Conservation (phyloP, 805 yeast species). For the Cyberlindnera xishuangbannaensis region DNA sequence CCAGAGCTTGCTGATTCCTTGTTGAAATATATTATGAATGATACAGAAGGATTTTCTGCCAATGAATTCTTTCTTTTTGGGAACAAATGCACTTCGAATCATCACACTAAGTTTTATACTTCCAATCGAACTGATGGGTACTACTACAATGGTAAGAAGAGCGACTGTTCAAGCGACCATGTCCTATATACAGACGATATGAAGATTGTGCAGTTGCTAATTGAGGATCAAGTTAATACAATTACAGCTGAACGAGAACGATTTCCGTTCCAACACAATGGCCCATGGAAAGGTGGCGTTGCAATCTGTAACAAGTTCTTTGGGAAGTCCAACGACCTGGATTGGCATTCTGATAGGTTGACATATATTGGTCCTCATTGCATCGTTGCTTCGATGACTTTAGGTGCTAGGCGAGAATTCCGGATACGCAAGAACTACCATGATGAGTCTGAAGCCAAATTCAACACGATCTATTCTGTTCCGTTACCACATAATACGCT, state of each 20-base stretch:
- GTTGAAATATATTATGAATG: slow-evolving; percentile 36
- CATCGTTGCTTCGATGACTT: slow-evolving; percentile 56
- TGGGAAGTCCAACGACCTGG: slow-evolving; percentile 45
- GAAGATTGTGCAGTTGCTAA: slow-evolving; percentile 32
- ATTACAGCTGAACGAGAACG: slow-evolving; percentile 27
- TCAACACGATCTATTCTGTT: slow-evolving; percentile 38
- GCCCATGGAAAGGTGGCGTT: slow-evolving; percentile 46
- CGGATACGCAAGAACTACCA: slow-evolving; percentile 42
- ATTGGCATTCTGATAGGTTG: slow-evolving; percentile 73
- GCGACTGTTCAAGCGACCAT: slow-evolving; percentile 16
- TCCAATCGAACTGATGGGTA: slow-evolving; percentile 16
- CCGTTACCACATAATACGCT: slow-evolving; percentile 69
- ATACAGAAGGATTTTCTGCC: slow-evolving; percentile 33
- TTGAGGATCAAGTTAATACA: slow-evolving; percentile 36
- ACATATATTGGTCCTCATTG: slow-evolving; percentile 71
- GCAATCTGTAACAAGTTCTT: slow-evolving; percentile 55
- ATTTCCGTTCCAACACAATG: slow-evolving; percentile 34
- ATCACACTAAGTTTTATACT: slow-evolving; percentile 37
- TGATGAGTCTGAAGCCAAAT: slow-evolving; percentile 18
- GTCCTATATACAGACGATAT: slow-evolving; percentile 36
- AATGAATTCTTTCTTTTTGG: slow-evolving; percentile 59
- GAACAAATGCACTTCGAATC: slow-evolving; percentile 54
- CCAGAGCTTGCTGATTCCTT: slow-evolving; percentile 40
- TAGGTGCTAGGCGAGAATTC: slow-evolving; percentile 69
- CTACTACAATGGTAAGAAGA: slow-evolving; percentile 38